Evolutionary conservation across 2,329 filamentous ascomycete species (phyloP), one percentile per base, ranked within the genome.

Genomic region (Phoma sp.): DNA sequence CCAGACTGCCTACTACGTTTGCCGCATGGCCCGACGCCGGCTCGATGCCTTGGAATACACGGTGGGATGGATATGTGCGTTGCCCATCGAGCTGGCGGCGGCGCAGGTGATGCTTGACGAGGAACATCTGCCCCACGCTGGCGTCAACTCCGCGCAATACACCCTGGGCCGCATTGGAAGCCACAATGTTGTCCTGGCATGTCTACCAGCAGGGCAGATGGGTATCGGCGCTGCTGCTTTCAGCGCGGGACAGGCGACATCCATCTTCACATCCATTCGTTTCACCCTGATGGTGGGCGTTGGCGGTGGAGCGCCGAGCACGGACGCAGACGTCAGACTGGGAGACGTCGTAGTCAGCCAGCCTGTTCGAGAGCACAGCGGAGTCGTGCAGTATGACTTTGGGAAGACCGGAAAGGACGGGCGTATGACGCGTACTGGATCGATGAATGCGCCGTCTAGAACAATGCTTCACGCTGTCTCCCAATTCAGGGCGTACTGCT

Each of bases 141-240:
- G 60, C 38, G 46, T 63, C 24, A 38, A 46, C 62, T 22, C 67
- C 71, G 59, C 50, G 52, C n/a, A 47, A 6, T 61, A 61, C 51
- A 47, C 60, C 10, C 57, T 67, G 1, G 68, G 71, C 35, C 47
- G 51, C 3, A 63, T 73, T 7, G 55, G 59, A 8, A 36, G 48
- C 3, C 70, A 75, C 55, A 70, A 75, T 47, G 58, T 75, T n/a
- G 69, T 71, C 14, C 67, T 75, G 35, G 67, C 66, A 10, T 69
- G 67, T 43, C 47, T 75, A 3, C 71, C 67, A 7, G 52, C 47
- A 11, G 70, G 73, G 23, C 55, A 59, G 23, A 68, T 67, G 30
- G 75, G 75, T 9, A 75, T 52, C 4, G 66, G 42, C 43, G 47
- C 68, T 7, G 69, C 74, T 7, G 70, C 73, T 13, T 60, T 55